These are phyloP conservation scores for Letharia lupina DNA, from an alignment of 495 filamentous ascomycete species.

Conservation along the genomic window DNA sequence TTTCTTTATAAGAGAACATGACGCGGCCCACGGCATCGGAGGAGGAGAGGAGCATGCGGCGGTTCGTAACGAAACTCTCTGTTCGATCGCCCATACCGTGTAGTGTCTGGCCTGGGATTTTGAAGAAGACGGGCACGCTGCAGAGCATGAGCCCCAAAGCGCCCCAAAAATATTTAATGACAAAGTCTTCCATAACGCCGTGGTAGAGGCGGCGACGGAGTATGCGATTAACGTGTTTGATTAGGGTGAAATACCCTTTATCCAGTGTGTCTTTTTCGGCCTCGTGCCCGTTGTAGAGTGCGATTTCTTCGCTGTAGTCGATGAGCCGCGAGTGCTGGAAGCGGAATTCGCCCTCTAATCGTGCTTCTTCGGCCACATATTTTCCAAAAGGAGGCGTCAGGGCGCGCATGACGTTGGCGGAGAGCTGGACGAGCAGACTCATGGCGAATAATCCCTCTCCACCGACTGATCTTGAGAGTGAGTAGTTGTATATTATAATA, in stretches of 20 bases:
- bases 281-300: slow-evolving; percentile 86
- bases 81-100: slow-evolving; percentile 83
- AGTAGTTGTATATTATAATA: slow-evolving; percentile 93
- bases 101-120: slow-evolving; percentile 64
- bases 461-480: slow-evolving; percentile 83
- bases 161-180: slow-evolving; percentile 99
- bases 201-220: slow-evolving; percentile 83
- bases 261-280: slow-evolving; percentile 95
- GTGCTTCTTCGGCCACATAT: slow-evolving; percentile 93
- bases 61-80: slow-evolving; percentile 92
- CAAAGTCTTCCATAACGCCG: slow-evolving; percentile 97
- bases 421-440: slow-evolving; percentile 86
- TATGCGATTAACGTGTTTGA: slow-evolving; percentile 98
- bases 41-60: slow-evolving; percentile 79
- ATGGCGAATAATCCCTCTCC: slow-evolving; percentile 92
- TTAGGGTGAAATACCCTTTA: slow-evolving; percentile 96
- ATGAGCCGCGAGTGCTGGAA: slow-evolving; percentile 92
- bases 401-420: slow-evolving; percentile 85
- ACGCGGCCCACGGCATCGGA: slow-evolving; percentile 93
- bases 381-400: slow-evolving; percentile 96
- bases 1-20: slow-evolving; percentile 98
- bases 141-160: slow-evolving; percentile 89
- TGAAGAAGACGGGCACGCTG: slow-evolving; percentile 92
- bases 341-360: slow-evolving; percentile 90
- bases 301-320: slow-evolving; percentile 90